Evolutionary conservation across 1,284 basidiomycete genomes (phyloP).

Genomic region (Meira miltonrushii): DNA sequence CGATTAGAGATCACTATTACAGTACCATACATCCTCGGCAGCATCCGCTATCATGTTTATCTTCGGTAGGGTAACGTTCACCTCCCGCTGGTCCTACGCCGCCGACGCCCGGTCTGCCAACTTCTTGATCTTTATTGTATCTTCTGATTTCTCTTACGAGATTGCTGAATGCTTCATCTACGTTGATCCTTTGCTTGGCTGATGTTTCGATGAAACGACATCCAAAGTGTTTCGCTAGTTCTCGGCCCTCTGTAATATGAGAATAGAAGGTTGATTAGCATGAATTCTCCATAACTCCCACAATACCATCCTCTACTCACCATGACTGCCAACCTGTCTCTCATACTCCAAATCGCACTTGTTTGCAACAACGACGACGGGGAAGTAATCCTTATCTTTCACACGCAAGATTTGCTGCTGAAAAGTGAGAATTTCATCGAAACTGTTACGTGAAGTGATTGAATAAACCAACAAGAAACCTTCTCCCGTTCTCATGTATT

Average conservation of each 20-base stretch:
- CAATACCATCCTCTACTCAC: slow-evolving; percentile 56
- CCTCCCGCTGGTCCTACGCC: slow-evolving; percentile 34
- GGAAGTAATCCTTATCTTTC: slow-evolving; percentile 95
- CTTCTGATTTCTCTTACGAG: slow-evolving; percentile 93
- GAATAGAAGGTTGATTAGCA: neutral
- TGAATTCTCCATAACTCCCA: neutral
- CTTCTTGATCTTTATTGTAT: slow-evolving; percentile 67
- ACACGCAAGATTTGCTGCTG: slow-evolving; percentile 81
- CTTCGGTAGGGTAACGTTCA: slow-evolving; percentile 32
- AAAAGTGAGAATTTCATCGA: slow-evolving; percentile 93
- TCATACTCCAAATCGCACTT: slow-evolving; percentile 98
- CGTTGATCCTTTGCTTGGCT: slow-evolving; percentile 95
- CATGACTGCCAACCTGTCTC: slow-evolving; percentile 91
- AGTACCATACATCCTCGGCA: slow-evolving; percentile 39
- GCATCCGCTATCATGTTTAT: slow-evolving; percentile 32
- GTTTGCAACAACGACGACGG: slow-evolving; percentile 95
- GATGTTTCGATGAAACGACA: slow-evolving; percentile 98
- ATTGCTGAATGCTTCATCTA: slow-evolving; percentile 96
- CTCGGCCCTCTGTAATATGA: slow-evolving; percentile 74
- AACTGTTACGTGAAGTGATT: slow-evolving; percentile 95
- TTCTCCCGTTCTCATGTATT: slow-evolving; percentile 96
- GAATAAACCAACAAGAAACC: slow-evolving; percentile 98
- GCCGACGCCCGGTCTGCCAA: slow-evolving; percentile 42
- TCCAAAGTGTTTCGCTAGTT: slow-evolving; percentile 90
- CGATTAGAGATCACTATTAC: slow-evolving; percentile 7